Base-by-base conservation (phyloP, 1,284 basidiomycete genomes). In the Paramarasmius palmivorus region DNA sequence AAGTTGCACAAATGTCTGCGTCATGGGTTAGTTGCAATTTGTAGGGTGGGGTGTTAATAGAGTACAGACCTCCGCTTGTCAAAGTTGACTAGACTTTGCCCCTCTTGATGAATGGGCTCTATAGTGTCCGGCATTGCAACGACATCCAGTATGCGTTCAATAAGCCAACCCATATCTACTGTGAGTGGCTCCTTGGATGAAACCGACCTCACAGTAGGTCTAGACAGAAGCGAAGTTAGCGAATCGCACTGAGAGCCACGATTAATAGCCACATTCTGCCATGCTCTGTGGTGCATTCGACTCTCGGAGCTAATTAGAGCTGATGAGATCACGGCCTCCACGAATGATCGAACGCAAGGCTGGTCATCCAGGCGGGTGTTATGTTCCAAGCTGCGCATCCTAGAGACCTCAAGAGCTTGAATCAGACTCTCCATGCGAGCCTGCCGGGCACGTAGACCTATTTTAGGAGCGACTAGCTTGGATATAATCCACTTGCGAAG, bases 71-170 rank as follows among this genome's bases (percentile, higher is more conserved):
- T 81, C 58, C 90, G 80, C 65, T 92, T 92, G 59, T 91, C 87
- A 59, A 92, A 83, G 63, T 91, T 92, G 49, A 93, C 78, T 36
- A 92, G 77, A 36, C 72, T 79, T 35, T 79, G 75, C 20, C 74
- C 73, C 56, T 82, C 81, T 36, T 77, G 74, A 15, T 72, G 65
- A 3, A 73, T 64, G 14, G 81, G 74, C 47, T 84, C 78, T n/a
- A 89, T 67, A n/a, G 83, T 74, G 63, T 92, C 89, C 2, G 87
- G 83, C 52, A 85, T 77, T 40, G 84, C 83, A 54, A 90, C 80
- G 35, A 92, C 74, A 65, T 92, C 90, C 22, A 92, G 70, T 65
- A 92, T 78, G 44, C 88, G 81, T 66, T 93, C 90, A 55, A 92
- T 67, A 39, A 92, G 68, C 90, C 90, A 93, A 7, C 88, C 89